Base-by-base conservation (phyloP, 805 yeast genomes). In the Yueomyces sinensis region DNA sequence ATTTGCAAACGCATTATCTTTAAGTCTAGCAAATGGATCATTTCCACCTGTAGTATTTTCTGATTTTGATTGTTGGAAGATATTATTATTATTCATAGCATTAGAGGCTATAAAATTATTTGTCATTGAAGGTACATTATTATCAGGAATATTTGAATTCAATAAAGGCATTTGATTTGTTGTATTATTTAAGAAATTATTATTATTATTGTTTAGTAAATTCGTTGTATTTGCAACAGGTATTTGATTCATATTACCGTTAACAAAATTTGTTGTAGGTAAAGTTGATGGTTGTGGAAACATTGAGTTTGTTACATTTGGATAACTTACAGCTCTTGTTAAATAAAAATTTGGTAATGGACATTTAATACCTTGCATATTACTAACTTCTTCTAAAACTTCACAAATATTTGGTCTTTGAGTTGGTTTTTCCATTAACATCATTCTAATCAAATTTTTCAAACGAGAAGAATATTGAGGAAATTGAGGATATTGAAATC, bases 381-480 rank as follows among this genome's bases (percentile, higher is more conserved):
- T 62, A 40, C 79, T 72, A 5, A 80, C 62, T 51, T 80, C 87
- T 33, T 74, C 82, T 22, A 82, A 54, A 17, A 80, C 61, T 50
- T 81, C 89, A 38, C 71, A 74, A 3, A 76, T 76, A 39, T 75
- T 78, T 7, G 94, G 94, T 47, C 94, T 67, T 37, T 72, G 63
- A 31, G 70, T 62, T 3, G 91, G 91, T 48, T 79, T 76, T 27
- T 66, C 78, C 35, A 74, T 63, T 40, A 82, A 54, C 45, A 79
- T 60, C 37, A 72, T 73, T 17, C 69, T 62, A 27, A 82, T 77
- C 17, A 81, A 54, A 48, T 76, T 73, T 43, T 74, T 79, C 54
- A 82, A 52, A 28, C 81, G 58, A 22, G 74, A 63, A 20, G 80
- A 70, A 49, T 76, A 82, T 4, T 49, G 57, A 3, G 86, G 84